phyloP scores from a whole-genome alignment of 108 stramenopile genomes.

The Nitzschia sp. region DNA sequence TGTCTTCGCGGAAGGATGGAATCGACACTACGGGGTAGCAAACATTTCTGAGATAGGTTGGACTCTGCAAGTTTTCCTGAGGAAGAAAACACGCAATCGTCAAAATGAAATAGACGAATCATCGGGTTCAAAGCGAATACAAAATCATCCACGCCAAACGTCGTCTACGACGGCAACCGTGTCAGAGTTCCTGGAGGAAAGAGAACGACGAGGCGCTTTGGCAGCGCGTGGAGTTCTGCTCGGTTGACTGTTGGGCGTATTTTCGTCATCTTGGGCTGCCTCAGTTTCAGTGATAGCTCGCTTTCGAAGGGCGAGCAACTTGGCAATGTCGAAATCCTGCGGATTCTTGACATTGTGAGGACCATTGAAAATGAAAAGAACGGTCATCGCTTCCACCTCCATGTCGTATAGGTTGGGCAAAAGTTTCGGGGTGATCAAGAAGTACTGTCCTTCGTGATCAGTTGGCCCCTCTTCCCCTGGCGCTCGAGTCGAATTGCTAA shows the following conservation, averaged over 20 bases:
- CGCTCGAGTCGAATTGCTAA: conserved; percentile 74
- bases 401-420: conserved; percentile 92
- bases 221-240: not conserved
- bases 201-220: not conserved
- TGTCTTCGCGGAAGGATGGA: too few relatives aligned
- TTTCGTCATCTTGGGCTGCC: conserved; percentile 19
- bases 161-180: too few relatives aligned
- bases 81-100: too few relatives aligned
- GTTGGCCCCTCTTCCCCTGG: conserved; percentile 36
- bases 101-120: too few relatives aligned
- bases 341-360: conserved; percentile 26
- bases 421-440: conserved; percentile 98
- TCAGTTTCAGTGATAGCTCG: not conserved
- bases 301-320: conserved; percentile 15
- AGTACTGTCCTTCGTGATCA: conserved; percentile 90
- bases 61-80: too few relatives aligned
- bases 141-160: too few relatives aligned
- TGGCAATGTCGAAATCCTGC: conserved; percentile 19
- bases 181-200: too few relatives aligned
- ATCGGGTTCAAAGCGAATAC: too few relatives aligned
- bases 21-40: too few relatives aligned
- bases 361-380: conserved; percentile 93
- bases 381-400: conserved; percentile 90
- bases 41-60: too few relatives aligned
- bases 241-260: not conserved